phyloP scores from a whole-genome alignment of 139 green algal genomes.

The Asterochloris erici region DNA sequence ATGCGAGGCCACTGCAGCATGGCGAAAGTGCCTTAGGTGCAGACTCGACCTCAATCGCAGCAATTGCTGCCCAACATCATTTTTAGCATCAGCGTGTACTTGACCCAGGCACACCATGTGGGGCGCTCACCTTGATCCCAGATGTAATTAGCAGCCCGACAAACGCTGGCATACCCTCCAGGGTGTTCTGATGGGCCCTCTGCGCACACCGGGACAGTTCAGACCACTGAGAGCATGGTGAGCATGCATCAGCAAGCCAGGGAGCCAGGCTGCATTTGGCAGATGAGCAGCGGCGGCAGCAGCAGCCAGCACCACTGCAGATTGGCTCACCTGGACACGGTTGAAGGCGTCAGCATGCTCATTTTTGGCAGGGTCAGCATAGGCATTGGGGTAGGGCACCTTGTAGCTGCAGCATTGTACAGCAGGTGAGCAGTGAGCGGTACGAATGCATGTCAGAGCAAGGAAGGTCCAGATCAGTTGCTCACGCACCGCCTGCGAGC shows the following conservation, averaged over 20 bases:
- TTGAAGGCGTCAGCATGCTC: conserved; percentile 21
- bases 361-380: conserved; percentile 8
- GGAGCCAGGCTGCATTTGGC: too few relatives aligned
- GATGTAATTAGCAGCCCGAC: background rate
- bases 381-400: conserved; percentile 17
- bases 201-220: too few relatives aligned
- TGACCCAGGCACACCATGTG: background rate
- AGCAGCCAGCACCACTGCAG: too few relatives aligned
- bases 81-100: background rate
- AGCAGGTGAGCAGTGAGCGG: too few relatives aligned
- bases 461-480: background rate
- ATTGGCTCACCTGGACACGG: background rate
- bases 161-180: conserved; percentile 17
- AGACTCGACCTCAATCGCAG: too few relatives aligned
- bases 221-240: too few relatives aligned
- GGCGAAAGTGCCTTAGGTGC: background rate
- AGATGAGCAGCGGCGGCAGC: too few relatives aligned
- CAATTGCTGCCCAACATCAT: too few relatives aligned
- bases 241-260: too few relatives aligned
- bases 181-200: conserved; percentile 21
- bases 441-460: background rate
- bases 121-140: background rate
- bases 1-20: conserved; percentile 2
- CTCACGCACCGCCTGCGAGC: background rate
- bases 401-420: background rate